A percentile compares a stretch with the other conserved stretches of the same genome.
phyloP scores from a whole-genome alignment of 345 rosid species.

The Populus nigra region DNA sequence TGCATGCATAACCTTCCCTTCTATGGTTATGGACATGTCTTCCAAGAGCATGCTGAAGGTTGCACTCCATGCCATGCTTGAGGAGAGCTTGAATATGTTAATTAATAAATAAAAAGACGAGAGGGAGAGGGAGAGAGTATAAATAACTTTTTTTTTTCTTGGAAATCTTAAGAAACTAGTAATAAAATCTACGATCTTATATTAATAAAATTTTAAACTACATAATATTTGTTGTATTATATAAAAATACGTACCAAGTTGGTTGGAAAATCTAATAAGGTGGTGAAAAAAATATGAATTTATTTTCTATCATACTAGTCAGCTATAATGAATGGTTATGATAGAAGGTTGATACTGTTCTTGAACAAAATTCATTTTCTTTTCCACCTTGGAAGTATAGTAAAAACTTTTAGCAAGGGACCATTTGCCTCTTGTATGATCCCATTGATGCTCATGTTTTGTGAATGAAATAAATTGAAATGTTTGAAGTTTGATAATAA shows the following conservation, averaged over 20 bases:
- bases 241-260: neutral
- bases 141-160: no score
- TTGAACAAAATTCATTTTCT: neutral
- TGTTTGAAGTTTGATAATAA: no score
- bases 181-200: no score
- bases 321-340: neutral
- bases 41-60: no score
- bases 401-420: neutral
- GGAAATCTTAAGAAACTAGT: no score
- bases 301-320: neutral
- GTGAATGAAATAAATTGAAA: neutral
- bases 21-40: neutral
- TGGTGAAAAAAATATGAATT: neutral
- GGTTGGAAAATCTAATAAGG: neutral
- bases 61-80: no score
- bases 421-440: neutral
- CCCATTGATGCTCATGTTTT: neutral
- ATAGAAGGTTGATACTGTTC: neutral
- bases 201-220: no score
- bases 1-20: neutral
- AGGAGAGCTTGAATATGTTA: no score
- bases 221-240: no score
- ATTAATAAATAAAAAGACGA: no score
- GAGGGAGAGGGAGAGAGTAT: no score
- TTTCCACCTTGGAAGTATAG: neutral